Conservation (phyloP, 2,329 filamentous ascomycete species). For the Exophiala spinifera region DNA sequence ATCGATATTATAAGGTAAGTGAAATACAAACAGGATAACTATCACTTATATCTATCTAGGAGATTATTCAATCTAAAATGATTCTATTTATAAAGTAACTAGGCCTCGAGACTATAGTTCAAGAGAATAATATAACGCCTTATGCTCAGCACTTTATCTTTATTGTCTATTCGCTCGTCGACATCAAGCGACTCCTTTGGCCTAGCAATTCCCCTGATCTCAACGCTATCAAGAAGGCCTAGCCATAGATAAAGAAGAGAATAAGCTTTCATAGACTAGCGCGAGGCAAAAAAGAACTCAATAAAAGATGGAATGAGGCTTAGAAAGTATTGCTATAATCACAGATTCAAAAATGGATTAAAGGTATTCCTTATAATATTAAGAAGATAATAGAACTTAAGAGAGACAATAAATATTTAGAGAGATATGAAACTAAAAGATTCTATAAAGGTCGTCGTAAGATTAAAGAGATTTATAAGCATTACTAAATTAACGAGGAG, state of each 20-base stretch:
- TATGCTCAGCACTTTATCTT: background rate
- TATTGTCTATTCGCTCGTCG: conserved; percentile 10
- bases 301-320: too few species aligned
- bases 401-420: too few species aligned
- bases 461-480: too few species aligned
- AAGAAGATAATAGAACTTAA: too few species aligned
- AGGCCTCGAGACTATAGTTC: conserved; percentile 23
- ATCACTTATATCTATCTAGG: background rate
- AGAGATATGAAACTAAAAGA: too few species aligned
- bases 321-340: too few species aligned
- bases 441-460: too few species aligned
- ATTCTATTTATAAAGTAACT: conserved; percentile 26
- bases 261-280: conserved; percentile 17
- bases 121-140: conserved; percentile 26
- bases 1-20: conserved; percentile 20
- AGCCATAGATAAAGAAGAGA: conserved; percentile 25
- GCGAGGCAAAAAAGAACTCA: too few species aligned
- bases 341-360: too few species aligned
- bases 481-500: too few species aligned
- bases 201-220: conserved; percentile 27
- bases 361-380: too few species aligned
- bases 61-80: conserved; percentile 22
- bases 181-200: conserved; percentile 15
- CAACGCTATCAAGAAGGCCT: too few species aligned
- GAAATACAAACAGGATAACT: background rate